Base-by-base conservation (phyloP, 768 basidiomycete genomes). In the Myochromella boudieri region DNA sequence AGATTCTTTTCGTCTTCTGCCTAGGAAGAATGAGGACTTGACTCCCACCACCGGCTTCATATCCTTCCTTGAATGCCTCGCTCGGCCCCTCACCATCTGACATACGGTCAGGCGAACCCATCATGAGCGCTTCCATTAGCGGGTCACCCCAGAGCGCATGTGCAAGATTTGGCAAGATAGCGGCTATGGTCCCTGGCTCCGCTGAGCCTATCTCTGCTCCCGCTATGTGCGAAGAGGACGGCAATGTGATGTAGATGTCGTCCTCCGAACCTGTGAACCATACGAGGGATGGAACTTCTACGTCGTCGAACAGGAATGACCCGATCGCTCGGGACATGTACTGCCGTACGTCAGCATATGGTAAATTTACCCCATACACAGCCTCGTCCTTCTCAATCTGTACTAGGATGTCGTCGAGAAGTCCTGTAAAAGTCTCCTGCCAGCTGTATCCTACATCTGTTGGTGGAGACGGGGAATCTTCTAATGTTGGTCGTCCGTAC, bases 81-180 rank as follows among this genome's bases (percentile, higher is more conserved):
- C 67, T 75, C 14, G 78, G 77, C 10, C 69, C 70, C 1, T 69
- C 67, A 0, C 71, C 52, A 10, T 32, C 27, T 18, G 31, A 44
- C 15, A 46, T 32, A 6, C 25, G 38, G 4, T 45, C 46, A 11
- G 48, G 48, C 7, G 43, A 24, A 11, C 54, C 68, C 37, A 80
- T 56, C 68, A 89, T 85, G 55, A 82, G 73, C 4, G 75, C 69
- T 61, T 90, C 88, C 28, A 88, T 70, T 29, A 90, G 64, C 8
- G 88, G 88, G 60, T 91, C 88, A 22, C 85, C 87, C 81, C 85
- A 91, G 18, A 89, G 52, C 10, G 84, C 81, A 53, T 77, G 80
- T 1, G 73, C 57, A 51, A 81, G 40, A 54, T 69, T 67, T 27
- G 82, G 68, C 42, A 80, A 69, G 48, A 84, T 71, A n/a, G 72